Base-by-base conservation (phyloP, 352 stramenopile species). In the Pythium aristosporum region DNA sequence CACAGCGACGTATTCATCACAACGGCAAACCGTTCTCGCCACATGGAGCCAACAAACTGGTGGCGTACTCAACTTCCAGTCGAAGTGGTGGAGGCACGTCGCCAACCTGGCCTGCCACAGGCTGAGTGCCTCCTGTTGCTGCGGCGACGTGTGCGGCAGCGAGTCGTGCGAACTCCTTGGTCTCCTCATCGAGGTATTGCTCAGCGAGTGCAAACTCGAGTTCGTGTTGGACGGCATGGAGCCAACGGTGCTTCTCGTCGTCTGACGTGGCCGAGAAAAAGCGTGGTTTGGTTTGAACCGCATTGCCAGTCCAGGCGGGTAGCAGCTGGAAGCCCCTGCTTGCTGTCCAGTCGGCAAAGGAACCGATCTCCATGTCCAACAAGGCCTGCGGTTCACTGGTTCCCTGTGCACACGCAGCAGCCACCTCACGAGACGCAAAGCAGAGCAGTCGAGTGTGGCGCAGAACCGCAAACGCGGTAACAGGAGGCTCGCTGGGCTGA, bases 171-270 rank as follows among this genome's bases (percentile, higher is more conserved):
- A 90, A 86, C 57, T 75, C 69, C 21, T 72, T 72, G 4, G 78
- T 79, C 0, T 85, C 75, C 39, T 88, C 71, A 28, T 85, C 81
- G 39, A 91, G 57, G 23, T 83, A 87, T 43, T 65, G 61, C 56
- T 92, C 82, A 3, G 77, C 79, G 4, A 85, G 61, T 3, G 74
- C 69, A 55, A 89, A 89, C 20, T 88, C 76, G 0, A 88, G 68
- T 28, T 89, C 81, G 42, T 86, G 71, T 25, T 87, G 74, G 16
- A 91, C 65, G 1, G 72, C 70, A 28, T 82, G 73, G 0, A 90
- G 55, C 84, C 84, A 92, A 18, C 69, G 63, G 18, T 72, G 52
- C 51, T 89, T 91, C 0, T 48, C 58, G 12, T 71, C 37, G 2
- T 58, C n/a, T 1, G 68, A 76, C 2, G 67, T 50, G 0, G 81